These are phyloP conservation scores for Keithomyces neogunnii DNA, from an alignment of 2,329 filamentous ascomycete genomes.

Conservation along the genomic window DNA sequence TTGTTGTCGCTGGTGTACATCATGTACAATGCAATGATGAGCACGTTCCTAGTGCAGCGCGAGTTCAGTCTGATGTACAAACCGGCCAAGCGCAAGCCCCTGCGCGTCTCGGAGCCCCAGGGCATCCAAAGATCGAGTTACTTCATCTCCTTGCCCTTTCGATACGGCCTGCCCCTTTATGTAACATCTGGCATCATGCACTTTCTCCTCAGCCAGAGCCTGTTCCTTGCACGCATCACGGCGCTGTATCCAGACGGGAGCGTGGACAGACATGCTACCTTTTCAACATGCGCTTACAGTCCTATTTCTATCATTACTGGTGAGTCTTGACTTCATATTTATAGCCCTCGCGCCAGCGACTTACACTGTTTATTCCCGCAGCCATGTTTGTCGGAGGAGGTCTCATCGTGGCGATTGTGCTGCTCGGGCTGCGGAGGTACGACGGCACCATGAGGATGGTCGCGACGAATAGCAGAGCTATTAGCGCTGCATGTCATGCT, in stretches of 20 bases:
- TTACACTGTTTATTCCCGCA: not conserved
- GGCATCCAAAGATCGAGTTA: slow-evolving; percentile 33
- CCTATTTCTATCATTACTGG: slow-evolving; percentile 14
- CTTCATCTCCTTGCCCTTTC: slow-evolving; percentile 35
- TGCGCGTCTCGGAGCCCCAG: slow-evolving; percentile 32
- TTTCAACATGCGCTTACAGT: slow-evolving; percentile 22
- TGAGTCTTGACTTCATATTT: slow-evolving; percentile 13
- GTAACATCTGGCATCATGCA: slow-evolving; percentile 28
- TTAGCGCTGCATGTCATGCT: slow-evolving; percentile 3
- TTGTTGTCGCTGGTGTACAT: slow-evolving; percentile 38
- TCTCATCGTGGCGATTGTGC: slow-evolving; percentile 10
- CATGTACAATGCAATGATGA: slow-evolving; percentile 34
- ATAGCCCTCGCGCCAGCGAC: not conserved
- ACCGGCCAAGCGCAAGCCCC: slow-evolving; percentile 19
- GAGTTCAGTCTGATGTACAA: slow-evolving; percentile 36
- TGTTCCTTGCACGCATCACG: slow-evolving; percentile 33
- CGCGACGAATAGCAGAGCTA: slow-evolving; percentile 2
- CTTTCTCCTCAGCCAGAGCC: slow-evolving; percentile 39
- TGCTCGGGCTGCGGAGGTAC: slow-evolving; percentile 17
- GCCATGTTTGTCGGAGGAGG: slow-evolving; percentile 10
- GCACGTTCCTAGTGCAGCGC: slow-evolving; percentile 32
- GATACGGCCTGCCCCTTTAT: slow-evolving; percentile 32
- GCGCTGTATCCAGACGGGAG: slow-evolving; percentile 15
- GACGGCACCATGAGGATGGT: slow-evolving; percentile 22
- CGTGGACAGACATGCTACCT: slow-evolving; percentile 16